Base-by-base conservation (phyloP, 2,329 filamentous ascomycete genomes). In the Neocatenulostroma microsporum region DNA sequence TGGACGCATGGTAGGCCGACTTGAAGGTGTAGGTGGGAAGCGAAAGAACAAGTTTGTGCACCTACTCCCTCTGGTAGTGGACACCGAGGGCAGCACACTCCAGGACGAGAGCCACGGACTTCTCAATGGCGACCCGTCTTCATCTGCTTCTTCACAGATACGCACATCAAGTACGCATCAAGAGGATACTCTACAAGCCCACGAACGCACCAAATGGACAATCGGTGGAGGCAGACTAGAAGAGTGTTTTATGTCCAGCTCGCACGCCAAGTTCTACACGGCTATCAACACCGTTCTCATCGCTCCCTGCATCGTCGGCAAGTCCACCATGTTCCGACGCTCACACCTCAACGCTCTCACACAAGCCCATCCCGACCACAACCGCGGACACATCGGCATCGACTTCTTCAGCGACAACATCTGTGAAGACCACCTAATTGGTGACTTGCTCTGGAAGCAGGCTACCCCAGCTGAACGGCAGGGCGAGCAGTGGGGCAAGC, bases 291-390 rank as follows among this genome's bases (percentile, higher is more conserved):
- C 85, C 0, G 85, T 95, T 12, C 74, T 83, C 3, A 66, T 96
- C 35, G 91, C 91, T 0, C 91, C 93, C 7, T 98, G 91, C 62
- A 82, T 94, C 40, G 82, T 96, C 15, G 91, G 91, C 34, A 98
- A 98, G 66, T 94, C 86, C 54, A 96, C 93, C 65, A 96, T 98
- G 88, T 98, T 96, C 64, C 83, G 91, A 41, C 84, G 83, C 44
- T 84, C 85, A 0, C 89, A 98, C 53, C 76, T 98, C 23, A 77
- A 95, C 61, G 73, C 74, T 47, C 74, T 91, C 7, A 81, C 78
- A 1, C 51, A 62, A 0, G 70, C 55, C 58, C 78, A 64, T 0
- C n/a, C n/a, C n/a, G n/a, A n/a, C n/a, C n/a, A n/a, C n/a, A n/a
- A n/a, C n/a, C n/a, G n/a, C n/a, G n/a, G n/a, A n/a, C n/a, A n/a